Percentiles rank a stretch among this genome's conserved stretches.
These are phyloP conservation scores for Ogataea kodamae DNA, from an alignment of 805 yeast genomes.

Conservation along the genomic window DNA sequence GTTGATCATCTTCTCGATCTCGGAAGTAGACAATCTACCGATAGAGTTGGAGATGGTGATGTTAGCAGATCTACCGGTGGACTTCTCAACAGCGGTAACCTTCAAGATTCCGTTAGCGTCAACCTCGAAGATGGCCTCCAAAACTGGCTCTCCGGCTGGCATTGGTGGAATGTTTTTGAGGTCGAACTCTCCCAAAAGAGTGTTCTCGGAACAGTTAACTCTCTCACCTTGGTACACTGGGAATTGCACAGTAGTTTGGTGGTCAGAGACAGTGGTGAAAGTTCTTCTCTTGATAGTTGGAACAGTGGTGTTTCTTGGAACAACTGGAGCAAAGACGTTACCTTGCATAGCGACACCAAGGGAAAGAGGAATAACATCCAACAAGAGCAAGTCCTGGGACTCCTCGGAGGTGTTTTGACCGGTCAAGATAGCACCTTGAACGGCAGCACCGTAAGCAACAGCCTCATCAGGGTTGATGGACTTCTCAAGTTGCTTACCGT, in stretches of 20 bases:
- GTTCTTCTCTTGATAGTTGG: slow-evolving; percentile 99
- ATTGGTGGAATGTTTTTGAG: slow-evolving; percentile 97
- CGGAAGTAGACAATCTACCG: slow-evolving; percentile 95
- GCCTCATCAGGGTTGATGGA: slow-evolving; percentile 99
- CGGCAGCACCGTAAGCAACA: slow-evolving; percentile 99
- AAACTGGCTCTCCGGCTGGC: slow-evolving; percentile 98
- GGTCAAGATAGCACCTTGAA: slow-evolving; percentile 97
- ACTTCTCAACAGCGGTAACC: slow-evolving; percentile 98
- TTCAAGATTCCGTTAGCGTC: slow-evolving; percentile 99
- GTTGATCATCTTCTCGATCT: slow-evolving; percentile 96
- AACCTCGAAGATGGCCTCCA: slow-evolving; percentile 97
- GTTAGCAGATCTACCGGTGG: slow-evolving; percentile 97
- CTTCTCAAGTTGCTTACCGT: slow-evolving; percentile 95
- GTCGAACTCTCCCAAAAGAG: slow-evolving; percentile 97
- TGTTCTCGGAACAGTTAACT: slow-evolving; percentile 97
- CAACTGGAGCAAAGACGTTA: slow-evolving; percentile 97
- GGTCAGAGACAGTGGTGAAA: slow-evolving; percentile 97
- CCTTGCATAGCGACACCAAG: slow-evolving; percentile 99
- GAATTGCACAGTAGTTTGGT: slow-evolving; percentile 98
- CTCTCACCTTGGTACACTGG: slow-evolving; percentile 99
- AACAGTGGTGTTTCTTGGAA: slow-evolving; percentile 98
- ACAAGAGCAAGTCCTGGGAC: slow-evolving; percentile 90
- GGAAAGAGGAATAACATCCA: slow-evolving; percentile 97
- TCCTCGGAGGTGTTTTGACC: slow-evolving; percentile 87
- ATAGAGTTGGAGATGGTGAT: slow-evolving; percentile 98